Conservation (phyloP, 176 grass and related monocot species). For the Phoenix dactylifera region DNA sequence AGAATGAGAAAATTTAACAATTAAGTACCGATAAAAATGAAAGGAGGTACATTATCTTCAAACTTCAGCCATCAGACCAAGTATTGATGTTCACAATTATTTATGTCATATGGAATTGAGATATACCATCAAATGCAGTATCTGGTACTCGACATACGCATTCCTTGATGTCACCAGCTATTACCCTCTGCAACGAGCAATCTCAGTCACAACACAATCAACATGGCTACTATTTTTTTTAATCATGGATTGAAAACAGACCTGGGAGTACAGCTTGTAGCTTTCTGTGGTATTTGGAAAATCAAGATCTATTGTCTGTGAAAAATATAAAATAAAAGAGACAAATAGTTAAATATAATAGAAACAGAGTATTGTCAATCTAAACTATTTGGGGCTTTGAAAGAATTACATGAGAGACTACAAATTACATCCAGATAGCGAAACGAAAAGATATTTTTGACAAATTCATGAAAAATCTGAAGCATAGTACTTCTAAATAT, state of each 20-base stretch:
- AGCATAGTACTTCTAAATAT: too few relatives aligned
- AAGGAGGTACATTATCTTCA: too few relatives aligned
- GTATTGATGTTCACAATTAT: conserved; percentile 1
- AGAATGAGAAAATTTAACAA: too few relatives aligned
- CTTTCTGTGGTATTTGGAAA: conserved; percentile 86
- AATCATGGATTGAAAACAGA: conserved; percentile 27
- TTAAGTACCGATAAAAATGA: too few relatives aligned
- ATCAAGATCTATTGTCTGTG: conserved; percentile 77
- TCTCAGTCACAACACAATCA: not conserved
- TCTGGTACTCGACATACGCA: conserved; percentile 91
- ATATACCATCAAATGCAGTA: conserved; percentile 85
- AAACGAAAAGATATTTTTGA: too few relatives aligned
- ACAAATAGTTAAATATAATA: not conserved
- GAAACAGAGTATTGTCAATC: too few relatives aligned
- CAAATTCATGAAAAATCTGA: too few relatives aligned
- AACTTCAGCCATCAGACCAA: not conserved
- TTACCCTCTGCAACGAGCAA: conserved; percentile 56
- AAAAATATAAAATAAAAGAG: not conserved
- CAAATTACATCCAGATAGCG: too few relatives aligned
- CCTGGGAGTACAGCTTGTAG: conserved; percentile 86
- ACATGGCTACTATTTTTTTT: too few relatives aligned
- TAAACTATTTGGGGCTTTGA: too few relatives aligned
- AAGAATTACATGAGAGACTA: too few relatives aligned
- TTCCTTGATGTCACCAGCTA: conserved; percentile 97
- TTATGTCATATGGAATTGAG: too few relatives aligned